Conservation (phyloP, 495 filamentous ascomycete species). For the Penicillium herquei region DNA sequence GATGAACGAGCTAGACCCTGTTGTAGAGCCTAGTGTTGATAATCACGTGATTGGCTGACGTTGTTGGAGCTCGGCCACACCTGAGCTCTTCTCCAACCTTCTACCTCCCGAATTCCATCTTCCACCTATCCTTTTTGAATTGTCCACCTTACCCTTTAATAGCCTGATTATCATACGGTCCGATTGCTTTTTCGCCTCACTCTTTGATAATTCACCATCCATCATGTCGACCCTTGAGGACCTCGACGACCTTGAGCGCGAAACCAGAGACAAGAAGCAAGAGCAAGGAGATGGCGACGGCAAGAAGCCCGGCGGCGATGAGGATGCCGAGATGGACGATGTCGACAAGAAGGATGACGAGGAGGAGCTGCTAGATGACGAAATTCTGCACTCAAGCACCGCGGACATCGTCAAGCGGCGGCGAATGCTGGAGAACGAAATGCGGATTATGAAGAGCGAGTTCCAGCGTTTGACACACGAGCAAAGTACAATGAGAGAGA, state of each 20-base stretch:
- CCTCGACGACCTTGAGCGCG: slow-evolving; percentile 74
- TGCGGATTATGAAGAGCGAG: slow-evolving; percentile 98
- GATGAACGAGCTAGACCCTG: not conserved
- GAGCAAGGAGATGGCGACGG: slow-evolving; percentile 54
- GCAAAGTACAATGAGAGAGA: slow-evolving; percentile 91
- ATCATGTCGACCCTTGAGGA: slow-evolving; percentile 86
- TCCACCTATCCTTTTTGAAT: slow-evolving; percentile 13
- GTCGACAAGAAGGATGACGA: slow-evolving; percentile 68
- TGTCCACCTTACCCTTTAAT: not conserved
- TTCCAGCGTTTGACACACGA: slow-evolving; percentile 91
- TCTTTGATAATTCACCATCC: slow-evolving; percentile 12
- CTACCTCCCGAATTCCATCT: slow-evolving; percentile 13
- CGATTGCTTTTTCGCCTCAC: slow-evolving; percentile 3
- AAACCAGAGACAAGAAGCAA: slow-evolving; percentile 72
- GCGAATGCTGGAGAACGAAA: slow-evolving; percentile 92
- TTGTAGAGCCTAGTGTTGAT: slow-evolving; percentile 19
- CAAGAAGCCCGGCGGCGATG: slow-evolving; percentile 59
- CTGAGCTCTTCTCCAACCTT: slow-evolving; percentile 33
- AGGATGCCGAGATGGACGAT: slow-evolving; percentile 88
- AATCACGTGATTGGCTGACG: slow-evolving; percentile 46
- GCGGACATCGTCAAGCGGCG: slow-evolving; percentile 84
- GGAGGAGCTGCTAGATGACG: slow-evolving; percentile 81
- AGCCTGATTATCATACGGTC: not conserved
- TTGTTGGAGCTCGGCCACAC: slow-evolving; percentile 42
- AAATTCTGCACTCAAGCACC: slow-evolving; percentile 87